Conservation (phyloP, 495 filamentous ascomycete species). For the Cenococcum geophilum region DNA sequence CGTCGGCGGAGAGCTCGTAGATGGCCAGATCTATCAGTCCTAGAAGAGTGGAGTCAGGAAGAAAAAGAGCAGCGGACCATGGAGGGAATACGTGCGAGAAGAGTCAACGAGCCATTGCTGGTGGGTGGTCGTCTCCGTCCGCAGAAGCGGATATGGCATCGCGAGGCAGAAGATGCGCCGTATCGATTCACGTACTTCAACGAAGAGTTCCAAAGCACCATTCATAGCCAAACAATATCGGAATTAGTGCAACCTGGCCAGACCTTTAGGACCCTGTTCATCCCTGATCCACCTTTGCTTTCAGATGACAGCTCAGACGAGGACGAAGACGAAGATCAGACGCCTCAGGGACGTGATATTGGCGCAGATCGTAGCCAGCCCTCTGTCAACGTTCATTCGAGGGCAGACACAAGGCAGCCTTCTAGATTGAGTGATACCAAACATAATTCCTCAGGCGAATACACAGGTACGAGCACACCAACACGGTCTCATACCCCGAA, state of each 20-base stretch:
- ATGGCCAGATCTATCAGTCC: constrained; percentile 66
- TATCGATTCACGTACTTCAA: constrained; percentile 99
- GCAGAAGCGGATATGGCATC: constrained; percentile 72
- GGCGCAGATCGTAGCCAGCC: background rate
- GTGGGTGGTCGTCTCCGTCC: constrained; percentile 83
- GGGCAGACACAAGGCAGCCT: constrained; percentile 6
- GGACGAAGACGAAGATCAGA: constrained; percentile 27
- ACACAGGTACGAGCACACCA: constrained; percentile 24
- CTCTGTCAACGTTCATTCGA: constrained; percentile 12
- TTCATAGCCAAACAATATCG: constrained; percentile 90
- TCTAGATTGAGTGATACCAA: constrained; percentile 8
- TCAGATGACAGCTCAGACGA: constrained; percentile 30
- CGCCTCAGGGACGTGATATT: constrained; percentile 8
- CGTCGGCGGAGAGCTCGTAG: constrained; percentile 17
- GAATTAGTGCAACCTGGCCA: constrained; percentile 80
- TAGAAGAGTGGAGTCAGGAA: constrained; percentile 85
- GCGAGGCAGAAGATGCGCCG: constrained; percentile 80
- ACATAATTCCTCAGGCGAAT: constrained; percentile 24
- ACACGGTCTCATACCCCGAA: constrained; percentile 13
- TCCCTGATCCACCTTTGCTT: constrained; percentile 61
- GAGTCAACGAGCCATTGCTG: constrained; percentile 86
- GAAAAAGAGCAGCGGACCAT: constrained; percentile 81
- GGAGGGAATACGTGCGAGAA: constrained; percentile 82
- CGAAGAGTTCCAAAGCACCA: constrained; percentile 87
- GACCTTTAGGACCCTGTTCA: constrained; percentile 79